phyloP scores from a whole-genome alignment of 2,329 filamentous ascomycete species.

The Colletotrichum sp. region DNA sequence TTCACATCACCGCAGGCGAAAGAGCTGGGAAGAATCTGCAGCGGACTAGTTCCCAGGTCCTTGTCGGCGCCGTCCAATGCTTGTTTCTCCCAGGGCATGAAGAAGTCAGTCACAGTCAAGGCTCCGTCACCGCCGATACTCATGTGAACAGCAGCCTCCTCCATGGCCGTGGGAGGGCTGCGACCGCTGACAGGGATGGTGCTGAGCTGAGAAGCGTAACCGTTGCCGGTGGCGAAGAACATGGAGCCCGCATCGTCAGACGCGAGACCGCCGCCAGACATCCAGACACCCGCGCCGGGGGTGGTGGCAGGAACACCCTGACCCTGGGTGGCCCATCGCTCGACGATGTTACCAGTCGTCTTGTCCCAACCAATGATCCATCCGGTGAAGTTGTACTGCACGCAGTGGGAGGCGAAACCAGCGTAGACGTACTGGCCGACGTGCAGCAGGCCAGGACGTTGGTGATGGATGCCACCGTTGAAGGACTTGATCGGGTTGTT shows the following conservation, averaged over 20 bases:
- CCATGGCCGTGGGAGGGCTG: constrained; percentile 42
- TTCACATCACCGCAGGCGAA: constrained; percentile 47
- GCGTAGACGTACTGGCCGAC: constrained; percentile 53
- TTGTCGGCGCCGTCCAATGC: constrained; percentile 53
- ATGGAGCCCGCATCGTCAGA: constrained; percentile 43
- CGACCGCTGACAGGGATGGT: constrained; percentile 42
- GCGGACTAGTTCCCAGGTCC: constrained; percentile 51
- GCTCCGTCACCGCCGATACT: constrained; percentile 43
- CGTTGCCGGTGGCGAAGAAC: constrained; percentile 43
- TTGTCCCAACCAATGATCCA: constrained; percentile 55
- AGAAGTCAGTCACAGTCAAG: constrained; percentile 53
- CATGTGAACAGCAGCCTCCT: constrained; percentile 50
- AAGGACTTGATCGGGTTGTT: constrained; percentile 55
- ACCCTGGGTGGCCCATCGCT: constrained; percentile 44
- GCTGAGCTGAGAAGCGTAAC: constrained; percentile 42
- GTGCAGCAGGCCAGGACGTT: constrained; percentile 52
- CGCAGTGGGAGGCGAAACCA: constrained; percentile 60
- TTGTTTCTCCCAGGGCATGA: constrained; percentile 58
- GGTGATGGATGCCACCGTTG: constrained; percentile 54
- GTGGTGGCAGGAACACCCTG: constrained; percentile 39
- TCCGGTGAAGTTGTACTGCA: constrained; percentile 60
- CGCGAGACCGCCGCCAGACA: constrained; percentile 42
- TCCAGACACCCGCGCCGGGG: constrained; percentile 48
- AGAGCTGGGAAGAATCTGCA: constrained; percentile 46
- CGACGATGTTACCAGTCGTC: constrained; percentile 38